A percentile compares a stretch with the other conserved stretches of the same genome.
These are phyloP conservation scores for Mortierella sp. DNA, from an alignment of 371 early-diverging fungal genomes.

Conservation along the genomic window DNA sequence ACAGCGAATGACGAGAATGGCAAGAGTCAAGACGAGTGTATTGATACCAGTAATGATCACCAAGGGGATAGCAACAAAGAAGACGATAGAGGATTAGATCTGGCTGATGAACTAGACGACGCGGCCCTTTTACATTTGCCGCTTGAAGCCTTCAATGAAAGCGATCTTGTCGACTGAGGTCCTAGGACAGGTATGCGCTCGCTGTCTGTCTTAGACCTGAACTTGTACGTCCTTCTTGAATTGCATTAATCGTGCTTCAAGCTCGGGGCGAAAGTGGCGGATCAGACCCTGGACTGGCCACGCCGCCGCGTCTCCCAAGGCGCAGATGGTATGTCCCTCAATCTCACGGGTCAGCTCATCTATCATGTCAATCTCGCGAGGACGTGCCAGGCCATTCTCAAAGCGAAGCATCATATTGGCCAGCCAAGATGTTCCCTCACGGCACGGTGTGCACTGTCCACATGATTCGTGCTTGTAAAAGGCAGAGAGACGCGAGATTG, in stretches of 20 bases:
- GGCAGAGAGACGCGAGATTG: constrained; percentile 90
- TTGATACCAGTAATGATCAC: background rate
- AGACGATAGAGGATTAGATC: constrained; percentile 1
- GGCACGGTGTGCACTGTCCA: constrained; percentile 98
- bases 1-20: background rate
- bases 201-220: too few relatives aligned
- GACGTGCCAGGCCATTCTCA: constrained; percentile 86
- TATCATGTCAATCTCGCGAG: constrained; percentile 92
- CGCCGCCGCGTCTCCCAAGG: constrained; percentile 98
- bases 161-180: constrained; percentile 6
- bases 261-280: constrained; percentile 92
- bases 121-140: background rate
- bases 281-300: constrained; percentile 98
- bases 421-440: constrained; percentile 97
- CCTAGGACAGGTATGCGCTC: background rate
- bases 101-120: constrained; percentile 20
- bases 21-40: background rate
- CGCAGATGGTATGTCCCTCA: constrained; percentile 98
- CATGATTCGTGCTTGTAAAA: constrained; percentile 98
- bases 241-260: constrained; percentile 86
- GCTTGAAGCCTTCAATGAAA: constrained; percentile 10
- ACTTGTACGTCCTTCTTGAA: constrained; percentile 54
- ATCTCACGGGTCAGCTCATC: constrained; percentile 94
- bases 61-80: background rate
- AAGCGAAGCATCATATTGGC: constrained; percentile 96